Base-by-base conservation (phyloP, 306 rosid genomes). In the Crataegus laevigata region DNA sequence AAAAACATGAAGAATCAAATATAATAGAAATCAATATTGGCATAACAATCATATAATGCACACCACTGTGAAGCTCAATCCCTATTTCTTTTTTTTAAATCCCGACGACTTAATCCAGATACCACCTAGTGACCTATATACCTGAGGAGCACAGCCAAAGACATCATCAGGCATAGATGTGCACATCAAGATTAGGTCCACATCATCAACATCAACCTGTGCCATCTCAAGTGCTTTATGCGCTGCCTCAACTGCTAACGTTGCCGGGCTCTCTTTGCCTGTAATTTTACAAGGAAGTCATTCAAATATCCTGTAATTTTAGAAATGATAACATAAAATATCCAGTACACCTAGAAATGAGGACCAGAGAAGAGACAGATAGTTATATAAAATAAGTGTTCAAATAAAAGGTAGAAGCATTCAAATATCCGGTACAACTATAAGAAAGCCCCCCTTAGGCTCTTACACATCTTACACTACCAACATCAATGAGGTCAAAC, bases 101-200 rank as follows among this genome's bases (percentile, higher is more conserved):
- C 22, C 29, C 14, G 13, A 58, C 64, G 8, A 50, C 43, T 58
- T 59, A 50, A 69, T 60, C 72, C 50, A 47, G 58, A 59, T 72
- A 54, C 30, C 32, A 75, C 63, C 70, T 66, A 59, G 59, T 54
- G 75, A 72, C 50, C 24, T 43, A 55, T 47, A 55, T 90, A 92
- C 99, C 99, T 92, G 98, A 54, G 99, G 96, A 80, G 92, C 99
- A 22, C 84, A 82, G 55, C 99, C 99, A 85, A 96, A 96, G 74
- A 96, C 98, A 87, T 96, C 99, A 79, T 96, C 99, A 6, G 98
- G 98, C 12, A 98, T 90, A 25, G 98, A 96, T n/a, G 99, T 90
- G 88, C 99, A 96, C 99, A 96, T 86, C 84, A 96, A 82, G 75
- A 96, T 85, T 80, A 92, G 84, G 89, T 92, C 99, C 79, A 96